Percentiles rank a stretch among this genome's conserved stretches.
Conservation (phyloP, 2,329 filamentous ascomycete species). For the Neopestalotiopsis rosae region DNA sequence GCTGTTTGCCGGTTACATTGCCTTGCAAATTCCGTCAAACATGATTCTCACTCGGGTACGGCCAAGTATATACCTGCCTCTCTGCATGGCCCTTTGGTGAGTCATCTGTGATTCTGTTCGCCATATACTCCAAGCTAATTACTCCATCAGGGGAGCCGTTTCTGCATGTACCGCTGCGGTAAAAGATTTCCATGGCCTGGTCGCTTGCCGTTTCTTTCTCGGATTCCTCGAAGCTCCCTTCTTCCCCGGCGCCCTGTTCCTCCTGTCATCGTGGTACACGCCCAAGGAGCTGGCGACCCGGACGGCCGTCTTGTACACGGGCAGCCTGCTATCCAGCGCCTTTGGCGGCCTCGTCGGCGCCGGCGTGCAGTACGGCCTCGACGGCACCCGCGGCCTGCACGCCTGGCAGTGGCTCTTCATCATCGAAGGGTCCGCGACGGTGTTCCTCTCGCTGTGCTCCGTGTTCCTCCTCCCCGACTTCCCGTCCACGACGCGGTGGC, state of each 20-base stretch:
- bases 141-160: constrained; percentile 22
- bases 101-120: neutral
- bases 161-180: constrained; percentile 41
- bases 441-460: constrained; percentile 29
- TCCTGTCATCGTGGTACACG: constrained; percentile 65
- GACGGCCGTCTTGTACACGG: constrained; percentile 62
- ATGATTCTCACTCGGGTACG: constrained; percentile 50
- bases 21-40: constrained; percentile 45
- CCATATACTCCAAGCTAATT: neutral
- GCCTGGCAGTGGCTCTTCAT: constrained; percentile 52
- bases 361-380: constrained; percentile 65
- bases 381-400: constrained; percentile 56
- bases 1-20: constrained; percentile 45
- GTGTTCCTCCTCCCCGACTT: constrained; percentile 31
- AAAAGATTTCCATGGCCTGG: constrained; percentile 38
- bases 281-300: constrained; percentile 65
- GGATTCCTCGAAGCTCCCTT: constrained; percentile 47
- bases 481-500: constrained; percentile 29
- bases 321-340: constrained; percentile 68
- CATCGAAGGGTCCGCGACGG: constrained; percentile 30
- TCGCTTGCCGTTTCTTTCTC: constrained; percentile 44
- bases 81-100: constrained; percentile 46
- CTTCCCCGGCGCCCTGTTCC: constrained; percentile 47
- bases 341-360: constrained; percentile 67
- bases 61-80: constrained; percentile 47